A percentile compares a stretch with the other conserved stretches of the same genome.
These are phyloP conservation scores for Penicillium argentinense DNA, from an alignment of 495 filamentous ascomycete genomes.

Conservation along the genomic window DNA sequence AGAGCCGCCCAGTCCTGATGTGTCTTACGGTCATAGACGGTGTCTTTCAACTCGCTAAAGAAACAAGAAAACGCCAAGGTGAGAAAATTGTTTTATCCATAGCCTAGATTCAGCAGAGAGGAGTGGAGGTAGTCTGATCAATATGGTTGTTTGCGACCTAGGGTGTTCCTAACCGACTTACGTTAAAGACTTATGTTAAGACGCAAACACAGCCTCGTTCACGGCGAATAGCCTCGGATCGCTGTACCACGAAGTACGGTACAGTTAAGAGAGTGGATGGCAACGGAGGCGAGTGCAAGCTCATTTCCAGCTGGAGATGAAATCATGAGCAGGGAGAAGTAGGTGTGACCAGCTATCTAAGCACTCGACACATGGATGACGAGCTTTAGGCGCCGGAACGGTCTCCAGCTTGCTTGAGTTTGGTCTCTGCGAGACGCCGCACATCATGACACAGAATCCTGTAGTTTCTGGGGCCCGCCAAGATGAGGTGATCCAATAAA, in stretches of 20 bases:
- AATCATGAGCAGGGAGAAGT: background rate
- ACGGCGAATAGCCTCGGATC: background rate
- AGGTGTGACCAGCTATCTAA: background rate
- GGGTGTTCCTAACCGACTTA: background rate
- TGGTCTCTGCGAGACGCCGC: background rate
- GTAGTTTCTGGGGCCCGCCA: background rate
- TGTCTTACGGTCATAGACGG: background rate
- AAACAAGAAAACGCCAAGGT: background rate
- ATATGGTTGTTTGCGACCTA: background rate
- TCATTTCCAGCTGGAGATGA: background rate
- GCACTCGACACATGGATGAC: background rate
- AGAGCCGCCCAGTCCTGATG: background rate
- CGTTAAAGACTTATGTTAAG: too few species aligned
- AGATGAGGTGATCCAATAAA: background rate
- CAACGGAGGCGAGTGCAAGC: background rate
- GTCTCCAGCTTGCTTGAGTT: background rate
- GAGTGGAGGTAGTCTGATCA: background rate
- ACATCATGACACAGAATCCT: background rate
- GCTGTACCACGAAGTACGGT: background rate
- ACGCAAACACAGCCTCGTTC: background rate
- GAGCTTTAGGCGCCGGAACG: background rate
- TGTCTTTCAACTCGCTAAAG: background rate
- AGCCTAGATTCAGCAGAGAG: background rate
- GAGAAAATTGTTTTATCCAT: background rate
- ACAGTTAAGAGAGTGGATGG: background rate